These are phyloP conservation scores for Penicillium sp. DNA, from an alignment of 2,329 filamentous ascomycete genomes.

Conservation along the genomic window DNA sequence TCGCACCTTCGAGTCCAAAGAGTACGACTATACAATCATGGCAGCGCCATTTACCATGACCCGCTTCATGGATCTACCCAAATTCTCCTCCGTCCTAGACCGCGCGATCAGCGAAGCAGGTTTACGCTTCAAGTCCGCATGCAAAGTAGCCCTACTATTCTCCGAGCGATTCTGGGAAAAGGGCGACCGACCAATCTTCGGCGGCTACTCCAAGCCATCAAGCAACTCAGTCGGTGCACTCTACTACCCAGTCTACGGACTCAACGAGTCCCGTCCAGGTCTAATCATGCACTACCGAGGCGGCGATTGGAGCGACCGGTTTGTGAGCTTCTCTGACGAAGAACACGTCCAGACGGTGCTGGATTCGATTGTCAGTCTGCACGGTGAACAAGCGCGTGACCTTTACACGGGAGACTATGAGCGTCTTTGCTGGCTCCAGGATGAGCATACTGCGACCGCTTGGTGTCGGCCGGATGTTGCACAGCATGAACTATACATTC, in stretches of 20 bases:
- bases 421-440: conserved; percentile 36
- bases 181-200: conserved; percentile 32
- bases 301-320: conserved; percentile 34
- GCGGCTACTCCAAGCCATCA: conserved; percentile 30
- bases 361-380: conserved; percentile 30
- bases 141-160: conserved; percentile 37
- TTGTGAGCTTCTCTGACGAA: conserved; percentile 32
- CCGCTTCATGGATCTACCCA: conserved; percentile 40
- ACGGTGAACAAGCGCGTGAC: conserved; percentile 29
- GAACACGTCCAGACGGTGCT: conserved; percentile 32
- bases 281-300: conserved; percentile 35
- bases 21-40: conserved; percentile 43
- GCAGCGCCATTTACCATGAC: conserved; percentile 41
- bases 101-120: conserved; percentile 28
- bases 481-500: conserved; percentile 38
- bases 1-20: conserved; percentile 29
- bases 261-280: conserved; percentile 34
- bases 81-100: conserved; percentile 33
- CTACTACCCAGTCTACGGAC: conserved; percentile 35
- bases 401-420: conserved; percentile 36
- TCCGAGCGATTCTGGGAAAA: conserved; percentile 37
- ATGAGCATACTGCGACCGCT: conserved; percentile 30
- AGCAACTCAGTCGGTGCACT: conserved; percentile 30
- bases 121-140: conserved; percentile 34
- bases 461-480: conserved; percentile 34